phyloP scores from a whole-genome alignment of 257 asterid species.

The Solanum okadae region DNA sequence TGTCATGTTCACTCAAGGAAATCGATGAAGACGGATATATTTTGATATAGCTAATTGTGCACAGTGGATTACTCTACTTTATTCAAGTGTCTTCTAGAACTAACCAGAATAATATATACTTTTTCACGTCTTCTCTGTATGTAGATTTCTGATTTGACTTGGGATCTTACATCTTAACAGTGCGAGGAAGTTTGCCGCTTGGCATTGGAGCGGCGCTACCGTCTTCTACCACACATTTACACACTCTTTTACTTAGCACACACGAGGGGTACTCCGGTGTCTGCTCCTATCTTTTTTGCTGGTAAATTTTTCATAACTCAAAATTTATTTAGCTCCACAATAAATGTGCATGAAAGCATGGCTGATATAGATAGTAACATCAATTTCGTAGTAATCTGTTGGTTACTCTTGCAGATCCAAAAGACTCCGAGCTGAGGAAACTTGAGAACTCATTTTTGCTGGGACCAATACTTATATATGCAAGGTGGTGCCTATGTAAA shows the following conservation, averaged over 20 bases:
- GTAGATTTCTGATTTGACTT: not conserved
- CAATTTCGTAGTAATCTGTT: not conserved
- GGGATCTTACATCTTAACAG: slow-evolving; percentile 19
- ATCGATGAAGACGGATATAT: not conserved
- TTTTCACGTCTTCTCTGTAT: not conserved
- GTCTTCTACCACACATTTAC: slow-evolving; percentile 81
- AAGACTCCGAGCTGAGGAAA: slow-evolving; percentile 63
- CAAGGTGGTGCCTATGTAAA: slow-evolving; percentile 39
- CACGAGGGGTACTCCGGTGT: slow-evolving; percentile 75
- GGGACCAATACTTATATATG: slow-evolving; percentile 79
- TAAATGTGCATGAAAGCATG: not conserved
- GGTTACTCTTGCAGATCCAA: slow-evolving; percentile 52
- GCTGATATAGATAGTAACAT: not conserved
- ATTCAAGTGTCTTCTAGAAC: not conserved
- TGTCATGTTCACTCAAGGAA: not conserved
- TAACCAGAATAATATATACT: not conserved
- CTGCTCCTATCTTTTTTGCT: slow-evolving; percentile 69
- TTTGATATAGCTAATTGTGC: not conserved
- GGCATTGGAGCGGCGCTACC: slow-evolving; percentile 84
- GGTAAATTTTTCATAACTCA: slow-evolving; percentile 32
- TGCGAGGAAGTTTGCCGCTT: slow-evolving; percentile 95
- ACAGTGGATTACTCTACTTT: not conserved
- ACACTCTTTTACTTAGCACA: slow-evolving; percentile 87
- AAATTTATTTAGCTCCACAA: not conserved
- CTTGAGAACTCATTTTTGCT: slow-evolving; percentile 79